A percentile compares a stretch with the other conserved stretches of the same genome.
Conservation (phyloP, 164 flowering plant genomes). For the Cinnamomum micranthum region DNA sequence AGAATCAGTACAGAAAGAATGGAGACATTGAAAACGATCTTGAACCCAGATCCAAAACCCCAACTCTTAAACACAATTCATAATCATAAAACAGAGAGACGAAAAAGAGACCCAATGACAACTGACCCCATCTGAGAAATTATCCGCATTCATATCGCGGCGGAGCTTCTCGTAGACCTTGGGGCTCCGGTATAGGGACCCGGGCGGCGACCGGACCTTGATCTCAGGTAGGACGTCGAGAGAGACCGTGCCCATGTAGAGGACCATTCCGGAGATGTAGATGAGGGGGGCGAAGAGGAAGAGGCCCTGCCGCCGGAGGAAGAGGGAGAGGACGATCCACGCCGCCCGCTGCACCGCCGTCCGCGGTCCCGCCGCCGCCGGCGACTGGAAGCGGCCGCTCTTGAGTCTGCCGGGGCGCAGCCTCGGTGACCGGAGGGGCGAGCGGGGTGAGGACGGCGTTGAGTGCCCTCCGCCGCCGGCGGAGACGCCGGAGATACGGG, state of each 20-base stretch:
- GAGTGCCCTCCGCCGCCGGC: slow-evolving; percentile 61
- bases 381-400: slow-evolving; percentile 21
- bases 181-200: slow-evolving; percentile 73
- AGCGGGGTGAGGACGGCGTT: slow-evolving; percentile 67
- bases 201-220: slow-evolving; percentile 39
- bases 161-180: slow-evolving; percentile 56
- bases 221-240: slow-evolving; percentile 37
- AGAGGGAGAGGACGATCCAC: slow-evolving; percentile 56
- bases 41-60: too few relatives aligned
- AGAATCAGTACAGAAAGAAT: not conserved
- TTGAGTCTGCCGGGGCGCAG: slow-evolving; percentile 31
- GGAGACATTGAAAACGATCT: not conserved
- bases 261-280: slow-evolving; percentile 75
- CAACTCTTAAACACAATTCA: not conserved
- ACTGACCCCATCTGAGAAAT: slow-evolving; percentile 61
- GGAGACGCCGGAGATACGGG: slow-evolving; percentile 15
- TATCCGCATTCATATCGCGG: slow-evolving; percentile 66
- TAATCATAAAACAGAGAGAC: not conserved
- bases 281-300: slow-evolving; percentile 78
- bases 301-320: slow-evolving; percentile 75
- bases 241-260: slow-evolving; percentile 73
- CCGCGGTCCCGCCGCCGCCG: slow-evolving; percentile 21
- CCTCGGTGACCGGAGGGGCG: slow-evolving; percentile 32
- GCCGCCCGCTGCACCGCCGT: slow-evolving; percentile 38
- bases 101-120: not conserved